A percentile compares a stretch with the other conserved stretches of the same genome.
These are phyloP conservation scores for Osmanthus fragrans DNA, from an alignment of 257 asterid genomes.

Conservation along the genomic window DNA sequence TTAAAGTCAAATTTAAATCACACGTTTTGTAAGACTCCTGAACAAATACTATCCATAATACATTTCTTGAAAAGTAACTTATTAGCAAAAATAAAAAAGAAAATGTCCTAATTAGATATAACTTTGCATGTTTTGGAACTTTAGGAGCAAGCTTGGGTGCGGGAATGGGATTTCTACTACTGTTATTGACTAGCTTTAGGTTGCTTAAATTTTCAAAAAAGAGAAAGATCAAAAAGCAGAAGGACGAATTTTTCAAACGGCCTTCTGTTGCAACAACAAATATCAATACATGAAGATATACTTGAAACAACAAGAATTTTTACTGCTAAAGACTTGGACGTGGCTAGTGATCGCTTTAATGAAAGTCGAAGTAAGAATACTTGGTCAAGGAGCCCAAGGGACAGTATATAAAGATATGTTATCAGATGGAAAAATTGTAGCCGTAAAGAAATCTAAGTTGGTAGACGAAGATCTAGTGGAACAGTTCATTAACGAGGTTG, in stretches of 20 bases:
- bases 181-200: constrained; percentile 15
- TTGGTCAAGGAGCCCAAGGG: constrained; percentile 33
- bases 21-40: no score
- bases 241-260: constrained; percentile 27
- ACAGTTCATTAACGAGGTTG: constrained; percentile 34
- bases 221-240: constrained; percentile 21
- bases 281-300: constrained; percentile 21
- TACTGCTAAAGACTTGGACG: constrained; percentile 22
- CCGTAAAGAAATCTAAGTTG: constrained; percentile 26
- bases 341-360: constrained; percentile 23
- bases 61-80: no score
- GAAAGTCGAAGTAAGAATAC: constrained; percentile 28
- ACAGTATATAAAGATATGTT: constrained; percentile 32
- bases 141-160: no score
- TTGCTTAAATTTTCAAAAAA: constrained; percentile 11
- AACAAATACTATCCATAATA: no score
- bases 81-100: no score
- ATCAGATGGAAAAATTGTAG: constrained; percentile 23
- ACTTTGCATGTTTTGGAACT: no score
- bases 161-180: constrained; percentile 26
- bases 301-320: constrained; percentile 19
- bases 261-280: constrained; percentile 22
- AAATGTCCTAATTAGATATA: no score
- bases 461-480: constrained; percentile 23
- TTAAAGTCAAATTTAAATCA: no score